Base-by-base conservation (phyloP, 352 stramenopile species). In the Phytophthora constricta region DNA sequence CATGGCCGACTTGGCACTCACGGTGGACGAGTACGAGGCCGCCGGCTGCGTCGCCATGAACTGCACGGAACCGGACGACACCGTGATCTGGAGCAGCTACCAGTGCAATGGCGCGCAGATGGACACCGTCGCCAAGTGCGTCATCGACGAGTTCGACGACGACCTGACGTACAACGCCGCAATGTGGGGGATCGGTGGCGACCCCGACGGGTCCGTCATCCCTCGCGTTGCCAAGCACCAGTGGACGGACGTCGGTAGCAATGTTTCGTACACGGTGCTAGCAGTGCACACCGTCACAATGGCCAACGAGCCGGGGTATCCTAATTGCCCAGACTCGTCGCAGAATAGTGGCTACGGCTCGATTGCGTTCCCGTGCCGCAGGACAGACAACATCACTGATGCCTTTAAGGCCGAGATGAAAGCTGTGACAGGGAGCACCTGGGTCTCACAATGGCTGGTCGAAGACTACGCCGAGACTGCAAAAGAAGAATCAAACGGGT, bases 101-200 rank as follows among this genome's bases (percentile, higher is more conserved):
- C 59, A 58, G 4, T 86, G 75, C 47, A 76, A 71, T 13, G 73
- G 72, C 31, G 37, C 43, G 0, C 61, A 80, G 65, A 84, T 86
- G 74, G 67, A 80, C 46, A 50, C 23, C 0, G 74, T 58, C 0
- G 48, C 62, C 26, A 69, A 75, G 43, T 84, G 77, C 33, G 57
- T 73, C 5, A 63, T 68, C 9, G 55, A 82, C 16, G 61, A 65
- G 3, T 74, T 65, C 31, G 39, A 62, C 0, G 48, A 54, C 23
- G 42, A 56, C 1, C 19, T 20, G 1, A 16, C 19, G 0, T 53
- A 53, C 33, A 50, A 84, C 49, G 33, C 52, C 17, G 63, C 77
- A 22, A 73, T 76, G 68, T 76, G 68, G 68, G 47, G 47, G 19
- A 50, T 63, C 14, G 68, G 68, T 0, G 70, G 68, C 13, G 31